These are phyloP conservation scores for Globisporangium splendens DNA, from an alignment of 352 stramenopile genomes.

Conservation along the genomic window DNA sequence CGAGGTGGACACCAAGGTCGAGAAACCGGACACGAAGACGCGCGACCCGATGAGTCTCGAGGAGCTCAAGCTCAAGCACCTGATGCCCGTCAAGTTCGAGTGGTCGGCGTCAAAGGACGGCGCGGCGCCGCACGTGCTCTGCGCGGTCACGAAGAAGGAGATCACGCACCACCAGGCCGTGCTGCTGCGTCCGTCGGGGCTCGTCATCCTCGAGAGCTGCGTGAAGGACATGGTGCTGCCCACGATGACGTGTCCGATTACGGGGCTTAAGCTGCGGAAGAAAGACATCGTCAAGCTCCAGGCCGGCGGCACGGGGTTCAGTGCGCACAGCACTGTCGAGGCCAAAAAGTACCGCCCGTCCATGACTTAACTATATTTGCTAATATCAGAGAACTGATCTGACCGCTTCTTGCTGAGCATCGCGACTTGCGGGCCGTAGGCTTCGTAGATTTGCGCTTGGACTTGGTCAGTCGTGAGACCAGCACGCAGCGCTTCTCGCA, in stretches of 20 bases:
- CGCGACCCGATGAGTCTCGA: conserved; percentile 82
- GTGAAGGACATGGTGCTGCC: conserved; percentile 82
- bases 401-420: conserved; percentile 19
- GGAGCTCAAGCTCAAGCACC: conserved; percentile 83
- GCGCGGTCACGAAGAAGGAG: conserved; percentile 79
- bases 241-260: conserved; percentile 82
- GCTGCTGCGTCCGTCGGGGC: conserved; percentile 71
- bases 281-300: conserved; percentile 84
- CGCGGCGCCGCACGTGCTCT: conserved; percentile 40
- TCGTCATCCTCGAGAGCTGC: conserved; percentile 77
- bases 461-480: conserved; percentile 21
- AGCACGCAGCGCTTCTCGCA: conserved; percentile 43
- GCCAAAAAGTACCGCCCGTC: conserved; percentile 84
- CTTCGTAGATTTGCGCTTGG: conserved; percentile 36
- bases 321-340: conserved; percentile 81
- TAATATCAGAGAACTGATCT: conserved; percentile 44
- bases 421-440: conserved; percentile 43
- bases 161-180: conserved; percentile 78
- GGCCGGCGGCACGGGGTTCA: conserved; percentile 72
- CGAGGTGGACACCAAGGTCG: conserved; percentile 39
- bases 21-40: conserved; percentile 67
- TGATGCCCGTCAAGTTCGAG: conserved; percentile 85
- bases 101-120: conserved; percentile 40
- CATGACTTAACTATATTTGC: conserved; percentile 75
- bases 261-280: conserved; percentile 80